Percentiles rank a stretch among this genome's conserved stretches.
Conservation (phyloP, 1,139 yeast genomes). For the Yamadazyma blattariae region DNA sequence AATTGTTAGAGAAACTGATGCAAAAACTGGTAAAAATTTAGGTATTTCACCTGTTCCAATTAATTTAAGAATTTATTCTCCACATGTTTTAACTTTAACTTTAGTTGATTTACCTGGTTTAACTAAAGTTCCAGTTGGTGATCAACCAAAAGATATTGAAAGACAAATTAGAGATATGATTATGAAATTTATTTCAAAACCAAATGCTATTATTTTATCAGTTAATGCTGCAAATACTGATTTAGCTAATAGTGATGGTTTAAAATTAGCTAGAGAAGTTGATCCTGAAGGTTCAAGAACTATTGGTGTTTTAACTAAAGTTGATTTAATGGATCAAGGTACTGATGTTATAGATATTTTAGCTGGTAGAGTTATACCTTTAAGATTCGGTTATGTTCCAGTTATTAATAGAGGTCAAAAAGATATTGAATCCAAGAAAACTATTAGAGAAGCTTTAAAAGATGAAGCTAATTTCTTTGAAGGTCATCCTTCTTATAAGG, state of each 20-base stretch:
- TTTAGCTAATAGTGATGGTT: slow-evolving; percentile 95
- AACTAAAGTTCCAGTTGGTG: slow-evolving; percentile 99
- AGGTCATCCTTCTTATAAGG: slow-evolving; percentile 70
- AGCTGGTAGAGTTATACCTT: slow-evolving; percentile 94
- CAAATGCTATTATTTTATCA: slow-evolving; percentile 91
- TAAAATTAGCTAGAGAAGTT: slow-evolving; percentile 93
- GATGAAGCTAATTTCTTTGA: slow-evolving; percentile 81
- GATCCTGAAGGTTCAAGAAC: slow-evolving; percentile 98
- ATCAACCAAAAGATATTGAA: slow-evolving; percentile 97
- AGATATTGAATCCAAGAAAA: slow-evolving; percentile 84
- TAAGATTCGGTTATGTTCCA: slow-evolving; percentile 95
- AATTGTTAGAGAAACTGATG: slow-evolving; percentile 90
- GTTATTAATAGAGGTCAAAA: slow-evolving; percentile 97
- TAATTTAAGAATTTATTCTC: slow-evolving; percentile 90
- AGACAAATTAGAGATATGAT: slow-evolving; percentile 93
- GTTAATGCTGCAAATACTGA: slow-evolving; percentile 98
- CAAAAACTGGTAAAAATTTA: slow-evolving; percentile 86
- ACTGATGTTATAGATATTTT: slow-evolving; percentile 97
- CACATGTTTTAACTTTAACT: slow-evolving; percentile 92
- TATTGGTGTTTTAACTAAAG: slow-evolving; percentile 94
- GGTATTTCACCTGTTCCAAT: slow-evolving; percentile 94
- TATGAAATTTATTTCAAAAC: slow-evolving; percentile 88
- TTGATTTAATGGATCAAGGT: slow-evolving; percentile 97
- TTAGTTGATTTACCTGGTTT: slow-evolving; percentile 97
- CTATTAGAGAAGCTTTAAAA: slow-evolving; percentile 82